Evolutionary conservation across 495 filamentous ascomycete genomes (phyloP).

Genomic region (Penicillium silybi): DNA sequence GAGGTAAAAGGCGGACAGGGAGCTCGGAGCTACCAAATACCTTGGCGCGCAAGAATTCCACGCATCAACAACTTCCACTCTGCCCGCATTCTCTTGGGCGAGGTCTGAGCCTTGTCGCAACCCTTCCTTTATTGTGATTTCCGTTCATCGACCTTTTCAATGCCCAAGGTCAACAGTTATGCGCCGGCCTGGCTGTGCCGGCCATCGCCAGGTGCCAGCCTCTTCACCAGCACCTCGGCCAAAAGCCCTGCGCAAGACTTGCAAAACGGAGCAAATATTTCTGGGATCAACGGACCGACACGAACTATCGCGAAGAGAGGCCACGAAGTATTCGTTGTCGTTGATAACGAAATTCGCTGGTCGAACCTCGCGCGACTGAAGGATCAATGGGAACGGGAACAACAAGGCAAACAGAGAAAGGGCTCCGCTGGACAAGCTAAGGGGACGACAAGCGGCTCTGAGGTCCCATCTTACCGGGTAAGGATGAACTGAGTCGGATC

Average conservation of each 20-base stretch:
- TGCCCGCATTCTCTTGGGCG: background rate
- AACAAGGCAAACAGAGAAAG: conserved; percentile 35
- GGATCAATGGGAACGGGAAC: conserved; percentile 64
- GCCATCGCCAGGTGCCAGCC: conserved; percentile 65
- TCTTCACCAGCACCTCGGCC: conserved; percentile 52
- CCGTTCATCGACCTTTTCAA: conserved; percentile 26
- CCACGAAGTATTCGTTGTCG: conserved; percentile 77
- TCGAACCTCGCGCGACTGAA: conserved; percentile 71
- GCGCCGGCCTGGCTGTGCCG: conserved; percentile 79
- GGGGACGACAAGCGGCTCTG: conserved; percentile 1
- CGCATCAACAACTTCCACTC: conserved; percentile 18
- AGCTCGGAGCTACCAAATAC: conserved; percentile 25
- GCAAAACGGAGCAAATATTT: conserved; percentile 34
- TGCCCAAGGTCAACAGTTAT: conserved; percentile 78
- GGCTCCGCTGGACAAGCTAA: conserved; percentile 10
- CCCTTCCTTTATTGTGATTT: background rate
- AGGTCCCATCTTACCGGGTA: conserved; percentile 34
- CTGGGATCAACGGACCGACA: conserved; percentile 50
- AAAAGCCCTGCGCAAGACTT: conserved; percentile 30
- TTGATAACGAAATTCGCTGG: conserved; percentile 85
- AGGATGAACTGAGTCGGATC: background rate
- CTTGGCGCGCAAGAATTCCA: conserved; percentile 27
- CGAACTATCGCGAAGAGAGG: conserved; percentile 70
- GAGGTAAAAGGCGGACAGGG: conserved; percentile 14
- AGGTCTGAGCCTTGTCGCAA: conserved; percentile 1